Base-by-base conservation (phyloP, 441 rosid species). In the Mallotus japonicus region DNA sequence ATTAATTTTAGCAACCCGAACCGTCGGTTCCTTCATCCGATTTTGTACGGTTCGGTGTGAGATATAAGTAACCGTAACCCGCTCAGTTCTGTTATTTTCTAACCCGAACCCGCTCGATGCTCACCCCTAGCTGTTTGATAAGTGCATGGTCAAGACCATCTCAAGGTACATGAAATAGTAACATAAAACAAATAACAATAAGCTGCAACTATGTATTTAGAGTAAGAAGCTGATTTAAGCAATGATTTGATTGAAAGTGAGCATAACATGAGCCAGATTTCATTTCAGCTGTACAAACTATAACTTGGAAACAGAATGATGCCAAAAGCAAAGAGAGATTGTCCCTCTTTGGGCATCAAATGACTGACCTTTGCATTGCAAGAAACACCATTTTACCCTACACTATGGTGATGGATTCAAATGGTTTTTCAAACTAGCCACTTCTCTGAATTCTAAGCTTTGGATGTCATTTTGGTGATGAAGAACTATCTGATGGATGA, bases 281-380 rank as follows among this genome's bases (percentile, higher is more conserved):
- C 64, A 75, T 56, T 56, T 19, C 32, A 56, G 63, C 83, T 81
- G 77, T 75, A 79, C 82, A 81, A 70, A 65, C 65, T 71, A 61
- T 37, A 49, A 53, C 47, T 28, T 61, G 10, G 44, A 49, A 58
- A 63, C 28, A 50, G 67, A 72, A 61, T 46, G 50, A 55, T 56
- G 40, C 46, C 73, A 32, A 32, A 53, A 16, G 34, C 22, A 73
- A 61, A 34, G 58, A 70, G 66, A 73, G 62, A 37, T 69, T 53
- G 32, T 67, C 58, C 47, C 65, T 53, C 47, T 54, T 70, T 62
- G 10, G 20, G 61, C 62, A 70, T 69, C 57, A 67, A 76, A 44
- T 40, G 54, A 55, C 56, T 47, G 62, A 15, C 6, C 67, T 12
- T 4, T 5, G 62, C 20, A 46, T 64, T 60, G 56, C 51, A 59